Percentiles rank a stretch among this genome's conserved stretches.
Evolutionary conservation across 495 filamentous ascomycete genomes (phyloP).

Genomic region (Penicillium riverlandense): DNA sequence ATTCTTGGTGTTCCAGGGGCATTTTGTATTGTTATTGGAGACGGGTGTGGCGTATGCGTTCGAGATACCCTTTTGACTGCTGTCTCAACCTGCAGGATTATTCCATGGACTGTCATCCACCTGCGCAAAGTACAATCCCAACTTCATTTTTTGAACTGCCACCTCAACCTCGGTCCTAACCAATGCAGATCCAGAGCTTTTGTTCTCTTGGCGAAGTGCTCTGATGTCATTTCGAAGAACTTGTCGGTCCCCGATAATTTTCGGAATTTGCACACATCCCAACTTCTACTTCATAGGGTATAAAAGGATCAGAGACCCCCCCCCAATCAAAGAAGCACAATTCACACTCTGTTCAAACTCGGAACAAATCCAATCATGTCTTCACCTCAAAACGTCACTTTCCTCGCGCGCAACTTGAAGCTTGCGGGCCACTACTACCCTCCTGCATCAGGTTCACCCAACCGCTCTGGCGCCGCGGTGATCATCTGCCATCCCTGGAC

Average conservation of each 20-base stretch:
- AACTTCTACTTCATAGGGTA: background rate
- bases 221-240: background rate
- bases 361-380: conserved; percentile 1
- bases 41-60: too few relatives aligned
- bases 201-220: too few relatives aligned
- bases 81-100: too few relatives aligned
- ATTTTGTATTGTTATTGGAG: too few relatives aligned
- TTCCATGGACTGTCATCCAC: too few relatives aligned
- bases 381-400: conserved; percentile 10
- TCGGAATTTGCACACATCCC: background rate
- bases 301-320: background rate
- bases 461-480: conserved; percentile 22
- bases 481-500: conserved; percentile 28
- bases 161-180: too few relatives aligned
- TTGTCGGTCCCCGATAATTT: background rate
- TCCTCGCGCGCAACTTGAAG: conserved; percentile 7
- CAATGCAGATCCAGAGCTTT: too few relatives aligned
- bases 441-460: conserved; percentile 6
- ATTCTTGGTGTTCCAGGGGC: too few relatives aligned
- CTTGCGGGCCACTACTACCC: conserved; percentile 11
- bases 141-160: too few relatives aligned
- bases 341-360: background rate
- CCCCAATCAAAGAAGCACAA: background rate
- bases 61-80: too few relatives aligned
- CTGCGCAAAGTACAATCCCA: too few relatives aligned